Evolutionary conservation across 106 monocot species (phyloP).

Genomic region (Allium fistulosum): DNA sequence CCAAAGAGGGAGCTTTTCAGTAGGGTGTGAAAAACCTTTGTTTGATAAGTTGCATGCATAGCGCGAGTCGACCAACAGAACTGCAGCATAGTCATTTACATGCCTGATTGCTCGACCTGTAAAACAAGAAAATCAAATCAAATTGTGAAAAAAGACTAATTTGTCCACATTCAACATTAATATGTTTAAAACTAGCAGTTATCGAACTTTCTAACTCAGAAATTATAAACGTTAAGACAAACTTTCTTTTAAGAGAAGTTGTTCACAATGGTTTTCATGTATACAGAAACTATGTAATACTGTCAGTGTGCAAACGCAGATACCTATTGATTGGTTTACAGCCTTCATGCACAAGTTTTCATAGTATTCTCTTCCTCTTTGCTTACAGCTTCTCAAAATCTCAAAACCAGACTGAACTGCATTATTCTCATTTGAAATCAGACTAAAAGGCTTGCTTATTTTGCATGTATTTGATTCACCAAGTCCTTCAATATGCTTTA

Average conservation of each 20-base stretch:
- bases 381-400: constrained; percentile 64
- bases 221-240: too few relatives aligned
- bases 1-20: constrained; percentile 82
- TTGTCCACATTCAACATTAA: too few relatives aligned
- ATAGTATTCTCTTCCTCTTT: constrained; percentile 87
- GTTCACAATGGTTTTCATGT: too few relatives aligned
- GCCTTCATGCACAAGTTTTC: constrained; percentile 99
- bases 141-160: neutral
- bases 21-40: constrained; percentile 27
- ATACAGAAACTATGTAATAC: too few relatives aligned
- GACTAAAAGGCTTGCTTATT: constrained; percentile 6
- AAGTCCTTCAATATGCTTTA: constrained; percentile 80
- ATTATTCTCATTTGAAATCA: constrained; percentile 10
- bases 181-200: too few relatives aligned
- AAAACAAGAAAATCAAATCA: constrained; percentile 3
- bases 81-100: constrained; percentile 88
- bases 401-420: constrained; percentile 51
- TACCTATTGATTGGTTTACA: constrained; percentile 95
- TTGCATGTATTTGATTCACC: constrained; percentile 13
- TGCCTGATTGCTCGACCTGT: constrained; percentile 95
- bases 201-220: too few relatives aligned
- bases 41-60: constrained; percentile 39
- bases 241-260: too few relatives aligned
- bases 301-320: neutral
- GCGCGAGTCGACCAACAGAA: constrained; percentile 84